These are phyloP conservation scores for Calonectria pseudoturangicola DNA, from an alignment of 2,329 filamentous ascomycete genomes.

Conservation along the genomic window DNA sequence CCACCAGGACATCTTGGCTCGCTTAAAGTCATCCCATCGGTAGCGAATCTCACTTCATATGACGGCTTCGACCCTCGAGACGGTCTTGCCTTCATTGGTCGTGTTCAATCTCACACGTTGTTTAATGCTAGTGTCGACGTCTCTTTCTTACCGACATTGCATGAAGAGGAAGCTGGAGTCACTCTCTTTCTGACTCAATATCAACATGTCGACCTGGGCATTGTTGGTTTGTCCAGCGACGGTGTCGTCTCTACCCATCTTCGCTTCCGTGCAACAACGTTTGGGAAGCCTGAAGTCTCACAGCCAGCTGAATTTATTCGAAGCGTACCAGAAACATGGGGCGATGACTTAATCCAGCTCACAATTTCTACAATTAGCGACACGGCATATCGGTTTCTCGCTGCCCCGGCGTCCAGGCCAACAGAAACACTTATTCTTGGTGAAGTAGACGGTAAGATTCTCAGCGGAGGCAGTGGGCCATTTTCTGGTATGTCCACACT, in stretches of 20 bases:
- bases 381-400: background rate
- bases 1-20: conserved; percentile 52
- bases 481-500: background rate
- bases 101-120: conserved; percentile 25
- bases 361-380: background rate
- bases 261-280: too few relatives aligned
- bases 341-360: background rate
- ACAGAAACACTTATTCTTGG: background rate
- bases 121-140: conserved; percentile 28
- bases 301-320: background rate
- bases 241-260: too few relatives aligned
- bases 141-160: conserved; percentile 60
- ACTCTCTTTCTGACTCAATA: conserved; percentile 72
- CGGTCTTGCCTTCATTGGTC: conserved; percentile 12
- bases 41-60: conserved; percentile 68
- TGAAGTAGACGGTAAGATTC: background rate
- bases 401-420: background rate
- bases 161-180: conserved; percentile 71
- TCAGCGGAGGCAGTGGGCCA: background rate
- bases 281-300: background rate
- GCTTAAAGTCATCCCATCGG: conserved; percentile 68
- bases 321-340: too few relatives aligned
- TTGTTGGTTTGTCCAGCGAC: conserved; percentile 55
- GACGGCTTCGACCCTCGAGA: conserved; percentile 46
- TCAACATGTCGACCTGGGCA: conserved; percentile 70